Conservation (phyloP, 2,329 filamentous ascomycete genomes). For the Neurospora sp. region DNA sequence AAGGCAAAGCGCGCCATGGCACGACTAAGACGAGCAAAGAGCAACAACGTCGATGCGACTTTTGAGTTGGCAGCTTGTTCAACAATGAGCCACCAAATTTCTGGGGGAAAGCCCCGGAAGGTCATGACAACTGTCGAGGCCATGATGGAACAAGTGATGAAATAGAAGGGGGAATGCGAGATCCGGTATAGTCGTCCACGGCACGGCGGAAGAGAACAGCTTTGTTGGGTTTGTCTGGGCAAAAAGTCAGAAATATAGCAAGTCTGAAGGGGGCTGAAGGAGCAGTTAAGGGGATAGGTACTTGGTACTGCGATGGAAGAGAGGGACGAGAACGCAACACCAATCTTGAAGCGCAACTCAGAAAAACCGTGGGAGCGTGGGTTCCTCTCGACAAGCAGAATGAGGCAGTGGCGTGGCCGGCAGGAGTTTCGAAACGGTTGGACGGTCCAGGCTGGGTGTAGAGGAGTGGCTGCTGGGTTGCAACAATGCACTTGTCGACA, state of each 20-base stretch:
- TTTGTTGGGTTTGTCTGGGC: neutral
- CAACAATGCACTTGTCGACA: neutral
- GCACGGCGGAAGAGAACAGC: neutral
- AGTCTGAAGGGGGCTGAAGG: neutral
- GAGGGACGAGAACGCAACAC: neutral
- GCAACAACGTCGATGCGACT: slow-evolving; percentile 52
- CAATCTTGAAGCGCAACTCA: neutral
- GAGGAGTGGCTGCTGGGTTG: neutral
- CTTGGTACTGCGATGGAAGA: neutral
- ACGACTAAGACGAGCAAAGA: slow-evolving; percentile 44
- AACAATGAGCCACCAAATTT: slow-evolving; percentile 52
- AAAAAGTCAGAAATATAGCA: neutral
- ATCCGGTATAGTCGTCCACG: neutral
- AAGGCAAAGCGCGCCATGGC: slow-evolving; percentile 49
- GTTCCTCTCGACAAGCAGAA: neutral
- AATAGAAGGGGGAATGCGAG: neutral
- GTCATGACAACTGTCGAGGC: slow-evolving; percentile 1
- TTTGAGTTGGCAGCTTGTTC: slow-evolving; percentile 43
- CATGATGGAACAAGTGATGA: neutral
- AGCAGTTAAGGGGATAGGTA: neutral
- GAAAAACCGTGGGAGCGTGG: neutral
- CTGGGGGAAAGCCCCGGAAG: slow-evolving; percentile 34
- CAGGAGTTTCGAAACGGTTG: neutral
- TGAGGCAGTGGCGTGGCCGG: neutral
- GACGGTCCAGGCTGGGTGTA: neutral